Base-by-base conservation (phyloP, 2,329 filamentous ascomycete genomes). In the Cordyceps cateniannulata region DNA sequence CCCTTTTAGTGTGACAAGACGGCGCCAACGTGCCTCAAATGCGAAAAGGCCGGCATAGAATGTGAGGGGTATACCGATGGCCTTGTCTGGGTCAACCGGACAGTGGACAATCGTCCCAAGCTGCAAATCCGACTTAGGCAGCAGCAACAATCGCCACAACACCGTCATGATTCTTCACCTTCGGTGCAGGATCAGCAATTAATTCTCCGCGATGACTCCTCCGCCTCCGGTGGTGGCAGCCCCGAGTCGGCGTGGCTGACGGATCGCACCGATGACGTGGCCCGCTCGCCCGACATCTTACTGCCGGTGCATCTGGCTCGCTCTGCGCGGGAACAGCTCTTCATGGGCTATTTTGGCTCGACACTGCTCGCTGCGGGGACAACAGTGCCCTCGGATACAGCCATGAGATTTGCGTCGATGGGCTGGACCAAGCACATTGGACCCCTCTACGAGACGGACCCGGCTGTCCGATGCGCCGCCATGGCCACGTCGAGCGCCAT, bases 401-500 rank as follows among this genome's bases (percentile, higher is more conserved):
- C 64, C 12, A 61, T 51, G 22, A 58, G 44, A 12, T 49, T 65
- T 54, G 62, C 62, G 3, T 61, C 63, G 20, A 62, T 64, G 25
- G 66, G 65, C 29, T 69, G 66, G 67, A 64, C 66, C n/a, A 58
- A 60, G 5, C 51, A 64, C 8, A 63, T 64, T 25, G 59, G 62
- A 14, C 62, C 64, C 7, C 63, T 67, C 9, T 68, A 65, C 25
- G 52, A 63, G 22, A 63, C 63, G 25, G 66, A 68, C 24, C 25
- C 61, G 12, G 59, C 60, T 16, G 61, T 65, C 24, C 53, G 63
- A 3, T 63, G 61, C 42, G 63, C 64, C 1, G 50, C 67, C 3
- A 22, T 67, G n/a, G 66, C 67, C 3, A 62, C 68, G 25, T 65
- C 66, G 12, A 61, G 64, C 18, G 65, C 63, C 1, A 66, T 66